Evolutionary conservation across 2,329 filamentous ascomycete genomes (phyloP), one percentile per base, ranked within the genome.

Genomic region (Tolypocladium pustulatum): DNA sequence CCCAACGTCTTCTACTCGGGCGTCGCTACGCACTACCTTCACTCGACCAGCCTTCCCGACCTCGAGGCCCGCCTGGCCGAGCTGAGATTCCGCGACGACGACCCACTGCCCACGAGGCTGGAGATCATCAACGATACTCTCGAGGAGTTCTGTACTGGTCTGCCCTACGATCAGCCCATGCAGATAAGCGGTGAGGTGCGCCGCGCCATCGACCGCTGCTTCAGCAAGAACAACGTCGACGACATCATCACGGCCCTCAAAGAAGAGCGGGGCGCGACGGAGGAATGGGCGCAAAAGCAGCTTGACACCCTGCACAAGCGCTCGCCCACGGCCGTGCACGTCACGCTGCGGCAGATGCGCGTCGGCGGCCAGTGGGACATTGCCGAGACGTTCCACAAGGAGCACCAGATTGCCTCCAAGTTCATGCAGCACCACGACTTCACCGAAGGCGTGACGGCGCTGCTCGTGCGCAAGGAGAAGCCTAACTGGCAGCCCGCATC

Each of bases 351-450:
- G 65, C 90, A 96, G 76, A 88, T 97, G 84, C 87, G 86, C 64
- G 74, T 89, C 55, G 91, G 90, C 61, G 75, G 77, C 65, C 69
- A 78, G 38, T 97, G 94, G 94, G 80, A 81, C 63, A 96, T 99
- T 66, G 77, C 82, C 20, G 83, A 96, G 74, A 86, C 93, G 0
- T 99, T 97, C 80, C 79, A 86, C 69, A 85, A 85, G 62, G 94
- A 99, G 77, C 83, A 94, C 74, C 81, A 88, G 68, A 91, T 99
- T 60, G 91, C 93, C 2, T 78, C 81, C 60, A 83, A 85, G 63
- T 97, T 99, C 78, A 97, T 99, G 93, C 80, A 81, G 59, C 88
- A 94, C 71, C 88, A 84, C 5, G 94, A 99, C 73, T 99, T 99
- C 69, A 86, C 86, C 51, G 90, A 96, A 75, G 94, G 94, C 57